phyloP scores from a whole-genome alignment of 805 yeast genomes.

The Hanseniaspora hatyaiensis region DNA sequence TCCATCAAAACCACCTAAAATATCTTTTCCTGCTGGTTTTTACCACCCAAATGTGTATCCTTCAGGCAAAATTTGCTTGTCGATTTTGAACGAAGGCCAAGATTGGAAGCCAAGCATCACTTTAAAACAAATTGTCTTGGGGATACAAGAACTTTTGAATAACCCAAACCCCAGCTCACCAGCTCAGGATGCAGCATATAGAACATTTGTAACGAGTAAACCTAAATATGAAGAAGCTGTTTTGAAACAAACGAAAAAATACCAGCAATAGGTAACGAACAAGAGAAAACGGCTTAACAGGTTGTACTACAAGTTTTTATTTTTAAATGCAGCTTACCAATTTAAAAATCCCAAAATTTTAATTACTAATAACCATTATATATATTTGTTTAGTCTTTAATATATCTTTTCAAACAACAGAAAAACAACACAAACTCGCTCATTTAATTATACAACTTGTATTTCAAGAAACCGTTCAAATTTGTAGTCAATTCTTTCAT shows the following conservation, averaged over 20 bases:
- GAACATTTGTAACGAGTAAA: slow-evolving; percentile 62
- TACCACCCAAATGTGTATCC: slow-evolving; percentile 98
- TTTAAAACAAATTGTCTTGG: slow-evolving; percentile 74
- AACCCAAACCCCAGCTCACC: slow-evolving; percentile 92
- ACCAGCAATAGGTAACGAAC: slow-evolving; percentile 33
- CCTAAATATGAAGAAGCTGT: slow-evolving; percentile 65
- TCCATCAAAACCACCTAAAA: slow-evolving; percentile 94
- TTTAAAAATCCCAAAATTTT: too few relatives aligned
- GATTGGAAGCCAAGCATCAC: slow-evolving; percentile 98
- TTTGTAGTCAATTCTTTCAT: slow-evolving; percentile 8
- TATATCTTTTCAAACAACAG: not conserved
- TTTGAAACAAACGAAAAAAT: slow-evolving; percentile 65
- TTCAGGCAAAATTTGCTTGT: slow-evolving; percentile 88
- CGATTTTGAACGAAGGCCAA: slow-evolving; percentile 85
- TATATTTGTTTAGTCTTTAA: too few relatives aligned
- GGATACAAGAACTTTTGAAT: slow-evolving; percentile 81
- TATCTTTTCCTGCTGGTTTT: slow-evolving; percentile 76
- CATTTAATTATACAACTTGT: slow-evolving; percentile 12
- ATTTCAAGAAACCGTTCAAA: slow-evolving; percentile 8
- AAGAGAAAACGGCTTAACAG: not conserved
- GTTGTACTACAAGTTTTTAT: not conserved
- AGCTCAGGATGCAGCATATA: slow-evolving; percentile 96
- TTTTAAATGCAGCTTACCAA: not conserved
- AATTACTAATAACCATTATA: too few relatives aligned
- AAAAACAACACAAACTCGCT: not conserved